Base-by-base conservation (phyloP, 495 filamentous ascomycete species). In the Penicillium tannophilum region DNA sequence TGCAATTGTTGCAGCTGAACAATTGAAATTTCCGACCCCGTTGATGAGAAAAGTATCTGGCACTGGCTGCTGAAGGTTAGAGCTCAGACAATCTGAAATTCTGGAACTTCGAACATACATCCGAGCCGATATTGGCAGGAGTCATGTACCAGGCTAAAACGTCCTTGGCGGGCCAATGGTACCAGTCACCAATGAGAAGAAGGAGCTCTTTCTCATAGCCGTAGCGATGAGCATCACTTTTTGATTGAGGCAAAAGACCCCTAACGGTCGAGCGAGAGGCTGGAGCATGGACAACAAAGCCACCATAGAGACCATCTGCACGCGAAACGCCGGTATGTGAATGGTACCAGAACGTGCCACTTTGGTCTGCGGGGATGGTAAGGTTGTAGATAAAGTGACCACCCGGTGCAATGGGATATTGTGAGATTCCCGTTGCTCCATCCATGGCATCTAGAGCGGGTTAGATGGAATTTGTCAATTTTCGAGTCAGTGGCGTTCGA, bases 1-100 rank as follows among this genome's bases (percentile, higher is more conserved):
- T 11, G 78, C 77, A 42, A 76, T 75, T 6, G 78, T 73, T 5
- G 79, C 78, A 67, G 72, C 74, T 1, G 70, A 77, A 63, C 81
- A 84, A 30, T 77, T 63, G 55, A 79, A 84, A 7, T 62, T 50
- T 16, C 81, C 81, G 6, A 56, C 55, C 17, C 81, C 81, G 60
- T 84, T 82, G 19, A 84, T 58, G 6, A 84, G 55, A 2, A 84
- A 48, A 0, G 76, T 79, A 50, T 84, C 81, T 2, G 81, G 81
- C 35, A 79, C 79, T 16, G 80, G 80, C 74, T 59, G 42, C 16
- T 12, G 14, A 41, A 41, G 2, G 16, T 16, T 41, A 11, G 11
- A 41, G 39, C 16, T 6, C 16, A 14, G 6, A 28, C 28, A 28
- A 28, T 28, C 3, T 7, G 28, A 4, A 28, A 28, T 2, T 28